phyloP scores from a whole-genome alignment of 108 stramenopile species.

The Fragilaria crotonensis region DNA sequence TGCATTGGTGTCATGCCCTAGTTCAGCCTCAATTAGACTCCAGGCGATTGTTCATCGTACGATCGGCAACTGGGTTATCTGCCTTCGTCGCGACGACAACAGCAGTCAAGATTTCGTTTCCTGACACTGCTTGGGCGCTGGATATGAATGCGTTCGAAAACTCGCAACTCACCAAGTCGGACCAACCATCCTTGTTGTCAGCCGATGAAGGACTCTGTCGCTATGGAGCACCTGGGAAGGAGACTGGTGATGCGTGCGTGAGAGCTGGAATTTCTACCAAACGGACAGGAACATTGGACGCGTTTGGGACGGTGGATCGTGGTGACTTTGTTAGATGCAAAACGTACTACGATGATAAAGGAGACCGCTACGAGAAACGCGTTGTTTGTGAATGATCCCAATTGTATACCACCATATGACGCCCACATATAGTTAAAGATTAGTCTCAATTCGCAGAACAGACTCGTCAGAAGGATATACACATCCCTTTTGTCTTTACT shows the following conservation, averaged over 20 bases:
- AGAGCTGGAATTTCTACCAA: slow-evolving; percentile 31
- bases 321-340: slow-evolving; percentile 16
- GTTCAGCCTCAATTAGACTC: too few species aligned
- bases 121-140: slow-evolving; percentile 18
- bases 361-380: slow-evolving; percentile 4
- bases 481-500: too few species aligned
- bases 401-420: too few species aligned
- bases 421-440: too few species aligned
- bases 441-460: too few species aligned
- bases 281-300: slow-evolving; percentile 23
- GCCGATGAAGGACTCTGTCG: slow-evolving; percentile 46
- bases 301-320: slow-evolving; percentile 46
- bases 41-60: too few species aligned
- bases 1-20: too few species aligned
- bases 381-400: background rate
- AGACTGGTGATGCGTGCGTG: slow-evolving; percentile 43
- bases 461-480: too few species aligned
- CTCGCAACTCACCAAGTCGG: slow-evolving; percentile 16
- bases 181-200: too few species aligned
- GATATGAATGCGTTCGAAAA: slow-evolving; percentile 33
- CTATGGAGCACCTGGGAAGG: slow-evolving; percentile 34
- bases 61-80: too few species aligned
- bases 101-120: too few species aligned
- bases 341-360: slow-evolving; percentile 2
- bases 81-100: too few species aligned